These are phyloP conservation scores for Samsoniella hepiali DNA, from an alignment of 2,329 filamentous ascomycete genomes.

Conservation along the genomic window DNA sequence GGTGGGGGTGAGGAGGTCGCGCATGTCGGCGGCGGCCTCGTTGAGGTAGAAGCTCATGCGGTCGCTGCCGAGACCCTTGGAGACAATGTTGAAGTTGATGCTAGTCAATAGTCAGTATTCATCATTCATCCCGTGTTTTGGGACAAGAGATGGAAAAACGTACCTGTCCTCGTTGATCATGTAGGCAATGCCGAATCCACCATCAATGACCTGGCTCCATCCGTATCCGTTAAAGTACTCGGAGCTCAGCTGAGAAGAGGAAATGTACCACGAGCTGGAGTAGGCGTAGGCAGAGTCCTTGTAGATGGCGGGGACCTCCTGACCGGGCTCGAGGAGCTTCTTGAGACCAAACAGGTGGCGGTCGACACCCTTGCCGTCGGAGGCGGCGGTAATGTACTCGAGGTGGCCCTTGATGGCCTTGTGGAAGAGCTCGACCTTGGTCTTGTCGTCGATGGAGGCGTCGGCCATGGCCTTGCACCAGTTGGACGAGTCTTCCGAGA, in stretches of 20 bases:
- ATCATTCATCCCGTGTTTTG: not conserved
- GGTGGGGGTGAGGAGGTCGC: conserved; percentile 79
- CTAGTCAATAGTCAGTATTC: conserved; percentile 42
- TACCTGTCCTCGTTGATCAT: conserved; percentile 99
- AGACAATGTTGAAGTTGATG: conserved; percentile 97
- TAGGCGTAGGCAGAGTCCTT: conserved; percentile 83
- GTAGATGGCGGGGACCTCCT: conserved; percentile 80
- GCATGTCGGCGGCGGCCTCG: conserved; percentile 86
- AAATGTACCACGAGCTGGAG: conserved; percentile 84
- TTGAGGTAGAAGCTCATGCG: conserved; percentile 96
- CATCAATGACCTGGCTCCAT: conserved; percentile 96
- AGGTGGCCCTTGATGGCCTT: conserved; percentile 78
- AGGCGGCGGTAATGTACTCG: conserved; percentile 86
- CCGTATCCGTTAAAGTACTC: conserved; percentile 99
- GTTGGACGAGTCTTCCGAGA: conserved; percentile 85
- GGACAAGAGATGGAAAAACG: conserved; percentile 25
- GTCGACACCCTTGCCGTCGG: conserved; percentile 91
- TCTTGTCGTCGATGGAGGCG: conserved; percentile 57
- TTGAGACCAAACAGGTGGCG: conserved; percentile 96
- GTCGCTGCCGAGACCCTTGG: conserved; percentile 84
- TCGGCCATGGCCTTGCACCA: conserved; percentile 89
- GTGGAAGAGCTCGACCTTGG: conserved; percentile 72
- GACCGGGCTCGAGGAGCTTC: conserved; percentile 76
- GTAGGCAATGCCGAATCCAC: conserved; percentile 95
- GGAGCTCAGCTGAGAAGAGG: conserved; percentile 82